phyloP scores from a whole-genome alignment of 768 basidiomycete species.

The Auriscalpium orientale region DNA sequence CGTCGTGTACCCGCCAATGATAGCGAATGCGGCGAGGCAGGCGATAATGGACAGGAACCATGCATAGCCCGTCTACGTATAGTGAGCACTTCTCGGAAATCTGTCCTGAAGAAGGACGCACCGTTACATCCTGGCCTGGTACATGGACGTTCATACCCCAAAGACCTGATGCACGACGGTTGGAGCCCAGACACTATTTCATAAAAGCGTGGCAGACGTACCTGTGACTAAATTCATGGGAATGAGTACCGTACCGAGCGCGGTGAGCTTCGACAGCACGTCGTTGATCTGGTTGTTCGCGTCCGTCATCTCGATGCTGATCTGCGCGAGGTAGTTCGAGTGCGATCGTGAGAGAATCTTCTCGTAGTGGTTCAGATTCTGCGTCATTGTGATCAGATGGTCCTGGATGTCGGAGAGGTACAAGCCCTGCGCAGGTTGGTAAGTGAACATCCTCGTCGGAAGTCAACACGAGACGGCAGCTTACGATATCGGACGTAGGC shows the following conservation, averaged over 20 bases:
- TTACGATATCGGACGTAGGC: constrained; percentile 92
- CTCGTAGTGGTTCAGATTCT: constrained; percentile 99
- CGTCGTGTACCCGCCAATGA: constrained; percentile 72
- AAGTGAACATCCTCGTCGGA: neutral
- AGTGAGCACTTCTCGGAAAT: neutral
- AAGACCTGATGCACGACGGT: constrained; percentile 40
- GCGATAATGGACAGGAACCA: constrained; percentile 90
- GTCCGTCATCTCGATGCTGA: constrained; percentile 99
- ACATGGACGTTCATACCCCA: constrained; percentile 99
- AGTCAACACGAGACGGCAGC: constrained; percentile 17
- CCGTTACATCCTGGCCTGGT: constrained; percentile 66
- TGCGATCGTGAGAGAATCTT: constrained; percentile 98
- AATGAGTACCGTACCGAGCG: constrained; percentile 93
- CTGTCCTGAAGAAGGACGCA: constrained; percentile 17
- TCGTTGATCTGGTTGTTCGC: constrained; percentile 99
- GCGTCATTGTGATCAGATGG: constrained; percentile 99
- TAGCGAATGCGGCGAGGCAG: constrained; percentile 69
- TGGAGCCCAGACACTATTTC: neutral
- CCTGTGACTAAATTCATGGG: constrained; percentile 97
- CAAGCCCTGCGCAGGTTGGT: constrained; percentile 52
- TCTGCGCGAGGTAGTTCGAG: constrained; percentile 98
- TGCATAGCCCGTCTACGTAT: constrained; percentile 38
- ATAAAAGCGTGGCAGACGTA: constrained; percentile 21
- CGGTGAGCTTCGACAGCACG: constrained; percentile 78
- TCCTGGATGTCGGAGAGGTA: constrained; percentile 97